Evolutionary conservation across 495 filamentous ascomycete genomes (phyloP), one percentile per base, ranked within the genome.

Genomic region (Annulohypoxylon maeteangense): DNA sequence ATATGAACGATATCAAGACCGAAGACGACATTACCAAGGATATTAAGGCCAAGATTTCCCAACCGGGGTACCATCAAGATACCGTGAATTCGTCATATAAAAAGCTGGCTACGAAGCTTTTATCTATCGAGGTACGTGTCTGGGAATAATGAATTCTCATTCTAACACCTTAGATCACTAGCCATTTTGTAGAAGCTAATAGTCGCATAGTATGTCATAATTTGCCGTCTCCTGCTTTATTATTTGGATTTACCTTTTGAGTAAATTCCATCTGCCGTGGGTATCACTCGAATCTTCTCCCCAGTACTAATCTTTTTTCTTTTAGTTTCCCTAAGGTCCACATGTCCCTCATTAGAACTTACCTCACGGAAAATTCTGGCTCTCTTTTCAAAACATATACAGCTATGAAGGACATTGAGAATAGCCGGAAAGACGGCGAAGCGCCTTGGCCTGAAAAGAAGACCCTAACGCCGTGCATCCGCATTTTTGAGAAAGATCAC

Each of bases 371-470:
- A 8, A 68, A 78, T 53, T 29, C 45, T 7, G 4, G 47, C 27
- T 68, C 64, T n/a, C 4, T 81, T 5, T 82, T 80, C 38, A 58
- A 74, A 1, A 36, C 81, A 0, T 80, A 81, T 27, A 36, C 75
- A 11, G 67, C 59, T 7, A 64, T 83, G 6, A 75, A 78, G 22
- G 70, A 74, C 22, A 60, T 42, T 0, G 23, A 62, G 11, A 56
- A 70, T n/a, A 70, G 59, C 20, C 32, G 60, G 57, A 60, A 70
- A 16, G 20, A 62, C 16, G 25, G 11, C 7, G 44, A 56, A 4
- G 23, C 56, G 11, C 25, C 51, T 31, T 72, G 74, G 68, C 64
- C 53, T 10, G 22, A 70, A 23, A 82, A 82, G 68, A 76, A 72
- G 32, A 34, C 22, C 1, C 1, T 40, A 4, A 51, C 71, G 14